A percentile compares a stretch with the other conserved stretches of the same genome.
Conservation (phyloP, 495 filamentous ascomycete species). For the Penicillium ochrochloron region DNA sequence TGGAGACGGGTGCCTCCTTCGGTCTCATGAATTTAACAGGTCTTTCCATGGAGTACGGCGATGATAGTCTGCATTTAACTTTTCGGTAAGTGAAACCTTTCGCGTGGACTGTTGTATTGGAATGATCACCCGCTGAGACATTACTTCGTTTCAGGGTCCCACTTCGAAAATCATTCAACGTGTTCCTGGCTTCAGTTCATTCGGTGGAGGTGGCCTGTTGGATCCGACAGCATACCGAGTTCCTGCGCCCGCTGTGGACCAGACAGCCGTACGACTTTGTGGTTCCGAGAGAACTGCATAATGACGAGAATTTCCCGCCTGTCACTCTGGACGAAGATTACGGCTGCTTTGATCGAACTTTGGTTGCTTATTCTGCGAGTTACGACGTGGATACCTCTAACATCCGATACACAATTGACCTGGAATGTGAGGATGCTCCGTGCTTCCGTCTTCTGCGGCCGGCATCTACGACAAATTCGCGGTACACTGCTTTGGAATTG, state of each 20-base stretch:
- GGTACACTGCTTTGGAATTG: slow-evolving; percentile 75
- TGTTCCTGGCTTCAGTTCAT: slow-evolving; percentile 80
- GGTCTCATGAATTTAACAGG: slow-evolving; percentile 77
- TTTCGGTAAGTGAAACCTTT: slow-evolving; percentile 64
- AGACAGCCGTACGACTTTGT: slow-evolving; percentile 66
- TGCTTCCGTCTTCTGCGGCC: slow-evolving; percentile 81
- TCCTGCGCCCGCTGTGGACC: slow-evolving; percentile 84
- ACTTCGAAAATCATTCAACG: slow-evolving; percentile 60
- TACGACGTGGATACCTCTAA: slow-evolving; percentile 74
- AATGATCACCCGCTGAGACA: slow-evolving; percentile 15
- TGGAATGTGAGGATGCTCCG: slow-evolving; percentile 77
- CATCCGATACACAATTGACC: slow-evolving; percentile 76
- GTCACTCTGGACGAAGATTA: slow-evolving; percentile 72
- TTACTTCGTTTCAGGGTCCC: slow-evolving; percentile 56
- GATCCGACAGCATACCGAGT: slow-evolving; percentile 73
- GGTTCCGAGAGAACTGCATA: slow-evolving; percentile 62
- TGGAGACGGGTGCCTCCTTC: slow-evolving; percentile 58
- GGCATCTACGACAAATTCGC: slow-evolving; percentile 52
- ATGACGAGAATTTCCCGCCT: slow-evolving; percentile 66
- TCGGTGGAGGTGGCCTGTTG: slow-evolving; percentile 77
- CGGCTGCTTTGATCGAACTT: slow-evolving; percentile 77
- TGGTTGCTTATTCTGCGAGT: slow-evolving; percentile 84
- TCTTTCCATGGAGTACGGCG: slow-evolving; percentile 67
- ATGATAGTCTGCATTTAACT: slow-evolving; percentile 84
- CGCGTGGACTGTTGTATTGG: background rate